phyloP scores from a whole-genome alignment of 2,329 filamentous ascomycete species.

The Colletotrichum sp. region DNA sequence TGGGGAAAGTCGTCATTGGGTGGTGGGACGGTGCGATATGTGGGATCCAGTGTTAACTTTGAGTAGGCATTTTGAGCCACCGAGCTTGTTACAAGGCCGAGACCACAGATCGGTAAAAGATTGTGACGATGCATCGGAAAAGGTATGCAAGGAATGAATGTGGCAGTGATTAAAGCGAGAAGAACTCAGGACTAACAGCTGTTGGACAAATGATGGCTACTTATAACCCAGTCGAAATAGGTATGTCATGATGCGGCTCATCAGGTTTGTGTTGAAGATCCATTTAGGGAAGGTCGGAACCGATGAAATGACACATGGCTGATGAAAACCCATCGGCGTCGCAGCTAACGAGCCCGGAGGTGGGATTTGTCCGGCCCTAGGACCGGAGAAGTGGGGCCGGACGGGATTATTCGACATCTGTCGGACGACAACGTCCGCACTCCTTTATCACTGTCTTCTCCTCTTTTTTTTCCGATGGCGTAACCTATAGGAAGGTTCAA shows the following conservation, averaged over 20 bases:
- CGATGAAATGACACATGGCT: background rate
- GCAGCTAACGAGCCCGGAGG: background rate
- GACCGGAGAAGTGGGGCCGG: background rate
- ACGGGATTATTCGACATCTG: background rate
- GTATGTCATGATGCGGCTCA: background rate
- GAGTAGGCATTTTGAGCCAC: background rate
- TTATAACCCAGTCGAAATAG: background rate
- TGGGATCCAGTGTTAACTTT: background rate
- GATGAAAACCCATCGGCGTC: background rate
- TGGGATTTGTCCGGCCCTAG: background rate
- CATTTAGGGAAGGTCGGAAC: background rate
- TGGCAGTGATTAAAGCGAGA: background rate
- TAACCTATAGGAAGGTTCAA: too few relatives aligned
- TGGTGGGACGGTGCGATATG: background rate
- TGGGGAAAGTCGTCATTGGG: background rate
- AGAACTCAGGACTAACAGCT: background rate
- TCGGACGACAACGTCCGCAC: background rate
- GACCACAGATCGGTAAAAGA: background rate
- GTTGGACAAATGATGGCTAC: background rate
- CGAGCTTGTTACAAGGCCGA: background rate
- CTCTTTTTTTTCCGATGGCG: too few relatives aligned
- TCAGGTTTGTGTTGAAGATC: background rate
- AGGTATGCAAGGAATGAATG: background rate
- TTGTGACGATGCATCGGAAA: background rate
- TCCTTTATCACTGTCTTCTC: accelerated